Percentiles rank a stretch among this genome's conserved stretches.
These are phyloP conservation scores for Chamaecyparis obtusa DNA, from an alignment of 75 land plant genomes.

Conservation along the genomic window DNA sequence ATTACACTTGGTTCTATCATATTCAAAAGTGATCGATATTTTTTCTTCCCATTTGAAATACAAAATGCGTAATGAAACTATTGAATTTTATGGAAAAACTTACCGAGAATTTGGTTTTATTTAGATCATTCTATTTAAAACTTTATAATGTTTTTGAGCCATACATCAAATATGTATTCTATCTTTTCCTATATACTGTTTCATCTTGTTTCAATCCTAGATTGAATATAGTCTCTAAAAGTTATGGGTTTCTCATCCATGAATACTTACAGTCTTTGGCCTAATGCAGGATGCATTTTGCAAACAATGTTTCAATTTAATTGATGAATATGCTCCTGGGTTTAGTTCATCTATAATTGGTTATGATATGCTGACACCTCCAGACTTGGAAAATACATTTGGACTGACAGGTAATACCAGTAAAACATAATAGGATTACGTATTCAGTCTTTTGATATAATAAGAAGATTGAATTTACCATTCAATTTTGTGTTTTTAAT, in stretches of 20 bases:
- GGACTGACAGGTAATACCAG: constrained; percentile 76
- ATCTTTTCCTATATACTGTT: background rate
- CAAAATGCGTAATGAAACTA: background rate
- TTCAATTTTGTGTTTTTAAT: background rate
- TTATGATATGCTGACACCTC: constrained; percentile 98
- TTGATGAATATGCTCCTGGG: constrained; percentile 99
- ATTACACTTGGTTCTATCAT: background rate
- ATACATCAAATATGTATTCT: background rate
- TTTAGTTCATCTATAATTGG: constrained; percentile 86
- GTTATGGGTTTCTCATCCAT: background rate
- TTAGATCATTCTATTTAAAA: background rate
- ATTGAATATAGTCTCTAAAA: background rate
- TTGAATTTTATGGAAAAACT: background rate
- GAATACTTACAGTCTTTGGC: background rate
- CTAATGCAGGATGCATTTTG: constrained; percentile 79
- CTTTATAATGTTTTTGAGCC: background rate
- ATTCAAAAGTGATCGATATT: background rate
- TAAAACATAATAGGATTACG: background rate
- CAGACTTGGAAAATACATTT: constrained; percentile 85
- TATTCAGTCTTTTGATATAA: background rate
- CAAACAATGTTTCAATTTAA: constrained; percentile 73
- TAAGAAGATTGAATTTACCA: background rate
- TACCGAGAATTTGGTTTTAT: background rate
- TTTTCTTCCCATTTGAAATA: background rate
- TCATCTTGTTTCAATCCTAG: background rate